These are phyloP conservation scores for Xerocomus potaroensis DNA, from an alignment of 768 basidiomycete species.

Conservation along the genomic window DNA sequence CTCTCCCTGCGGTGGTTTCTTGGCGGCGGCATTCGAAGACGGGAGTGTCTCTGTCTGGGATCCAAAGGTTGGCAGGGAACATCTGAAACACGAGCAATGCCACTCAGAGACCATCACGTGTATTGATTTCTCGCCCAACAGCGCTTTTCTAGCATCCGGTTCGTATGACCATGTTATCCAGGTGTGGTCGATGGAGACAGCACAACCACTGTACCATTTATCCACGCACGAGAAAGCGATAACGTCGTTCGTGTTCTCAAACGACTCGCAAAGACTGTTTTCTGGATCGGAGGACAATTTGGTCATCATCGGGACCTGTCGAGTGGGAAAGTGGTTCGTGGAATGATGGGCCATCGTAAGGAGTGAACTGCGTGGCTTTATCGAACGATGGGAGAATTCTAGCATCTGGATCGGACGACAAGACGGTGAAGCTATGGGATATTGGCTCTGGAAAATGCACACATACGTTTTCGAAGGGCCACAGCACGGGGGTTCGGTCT, in stretches of 20 bases:
- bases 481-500: slow-evolving; percentile 10
- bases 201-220: slow-evolving; percentile 10
- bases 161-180: slow-evolving; percentile 8
- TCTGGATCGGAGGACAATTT: slow-evolving; percentile 25
- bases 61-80: slow-evolving; percentile 8
- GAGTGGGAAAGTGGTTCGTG: slow-evolving; percentile 10
- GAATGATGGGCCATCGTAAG: slow-evolving; percentile 16
- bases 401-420: slow-evolving; percentile 25
- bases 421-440: slow-evolving; percentile 23
- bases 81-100: slow-evolving; percentile 1
- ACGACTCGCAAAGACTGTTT: slow-evolving; percentile 13
- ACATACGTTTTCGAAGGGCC: slow-evolving; percentile 9
- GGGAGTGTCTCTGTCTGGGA: slow-evolving; percentile 13
- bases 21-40: slow-evolving; percentile 7
- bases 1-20: slow-evolving; percentile 7
- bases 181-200: slow-evolving; percentile 22
- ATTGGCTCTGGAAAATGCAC: slow-evolving; percentile 9
- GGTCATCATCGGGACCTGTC: slow-evolving; percentile 23
- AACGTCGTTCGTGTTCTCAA: slow-evolving; percentile 18
- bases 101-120: slow-evolving; percentile 8
- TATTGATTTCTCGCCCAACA: slow-evolving; percentile 11
- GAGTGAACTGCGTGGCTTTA: neutral
- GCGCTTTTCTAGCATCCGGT: slow-evolving; percentile 7
- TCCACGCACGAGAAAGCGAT: slow-evolving; percentile 17
- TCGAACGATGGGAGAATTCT: neutral